Base-by-base conservation (phyloP, 1,139 yeast genomes). In the Diutina ranongensis region DNA sequence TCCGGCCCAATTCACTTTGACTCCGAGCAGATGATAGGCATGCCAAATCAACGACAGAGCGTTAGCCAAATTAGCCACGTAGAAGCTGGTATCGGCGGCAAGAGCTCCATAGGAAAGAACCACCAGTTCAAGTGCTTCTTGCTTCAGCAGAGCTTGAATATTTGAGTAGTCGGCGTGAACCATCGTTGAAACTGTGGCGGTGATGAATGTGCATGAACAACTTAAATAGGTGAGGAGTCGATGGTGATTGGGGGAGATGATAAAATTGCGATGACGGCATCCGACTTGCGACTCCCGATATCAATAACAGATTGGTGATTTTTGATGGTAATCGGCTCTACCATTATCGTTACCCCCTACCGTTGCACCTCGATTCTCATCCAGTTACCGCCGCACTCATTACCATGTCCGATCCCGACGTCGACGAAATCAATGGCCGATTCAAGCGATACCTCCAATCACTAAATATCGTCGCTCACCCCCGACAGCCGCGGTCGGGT, bases 61-160 rank as follows among this genome's bases (percentile, higher is more conserved):
- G 56, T 92, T 92, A 27, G 97, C 76, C 32, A 88, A 64, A 57
- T 92, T 92, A 52, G 94, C 79, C 2, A 89, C 89, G 96, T 96
- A 88, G 61, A 86, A 84, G 27, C 67, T 57, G 48, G 83, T 85
- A 16, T 69, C 86, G 1, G 55, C 62, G 2, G 80, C 63, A 21
- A 92, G 67, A 0, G 94, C 89, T 44, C 68, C 67, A 53, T 84
- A 83, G 1, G 88, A 76, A 44, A 68, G 72, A 1, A 85, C 50
- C 3, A 86, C 62, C 47, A 67, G 69, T 49, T 79, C 75, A 32
- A 89, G 70, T 7, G 78, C 70, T 46, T 84, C 94, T 31, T 61
- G 58, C 52, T 78, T 81, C 45, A 69, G 57, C 3, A 64, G 56
- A 1, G 52, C 45, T 1, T 60, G 49, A 51, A 79, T 78, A 35